A percentile compares a stretch with the other conserved stretches of the same genome.
These are phyloP conservation scores for Phtheirospermum japonicum DNA, from an alignment of 257 asterid species.

Conservation along the genomic window DNA sequence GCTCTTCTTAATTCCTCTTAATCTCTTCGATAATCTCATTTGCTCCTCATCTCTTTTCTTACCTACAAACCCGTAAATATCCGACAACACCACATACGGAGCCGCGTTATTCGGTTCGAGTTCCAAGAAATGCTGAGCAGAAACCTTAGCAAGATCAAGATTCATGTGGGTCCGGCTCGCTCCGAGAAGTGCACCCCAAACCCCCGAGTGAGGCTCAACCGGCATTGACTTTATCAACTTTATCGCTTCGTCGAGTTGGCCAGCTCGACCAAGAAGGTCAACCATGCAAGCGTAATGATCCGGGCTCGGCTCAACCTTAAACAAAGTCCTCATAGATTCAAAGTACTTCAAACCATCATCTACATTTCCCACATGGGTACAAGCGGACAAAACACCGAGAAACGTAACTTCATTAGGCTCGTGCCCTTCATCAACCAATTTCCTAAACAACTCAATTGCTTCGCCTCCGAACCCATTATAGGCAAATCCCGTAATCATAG, in stretches of 20 bases:
- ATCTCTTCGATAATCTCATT: constrained; percentile 52
- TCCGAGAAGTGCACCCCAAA: constrained; percentile 90
- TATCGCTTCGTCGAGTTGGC: constrained; percentile 64
- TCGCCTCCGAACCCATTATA: constrained; percentile 61
- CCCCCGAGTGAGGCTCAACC: constrained; percentile 61
- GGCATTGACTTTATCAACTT: constrained; percentile 64
- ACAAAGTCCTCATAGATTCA: constrained; percentile 47
- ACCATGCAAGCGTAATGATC: constrained; percentile 87
- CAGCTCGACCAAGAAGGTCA: constrained; percentile 81
- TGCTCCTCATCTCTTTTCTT: constrained; percentile 58
- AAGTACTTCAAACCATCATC: constrained; percentile 62
- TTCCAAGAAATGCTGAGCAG: constrained; percentile 49
- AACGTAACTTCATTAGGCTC: constrained; percentile 68
- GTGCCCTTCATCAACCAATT: constrained; percentile 42
- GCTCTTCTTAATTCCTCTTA: constrained; percentile 52
- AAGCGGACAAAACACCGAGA: constrained; percentile 76
- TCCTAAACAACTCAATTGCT: constrained; percentile 54
- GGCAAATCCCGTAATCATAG: constrained; percentile 72
- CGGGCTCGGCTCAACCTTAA: constrained; percentile 52
- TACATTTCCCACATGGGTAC: constrained; percentile 65
- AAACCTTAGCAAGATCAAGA: constrained; percentile 62
- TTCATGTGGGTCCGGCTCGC: constrained; percentile 57
- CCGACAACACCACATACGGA: constrained; percentile 69
- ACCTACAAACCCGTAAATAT: constrained; percentile 41
- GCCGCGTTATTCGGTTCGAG: constrained; percentile 70